Percentiles rank a stretch among this genome's conserved stretches.
phyloP scores from a whole-genome alignment of 148 eudicot species.

The Heliosperma pusillum region DNA sequence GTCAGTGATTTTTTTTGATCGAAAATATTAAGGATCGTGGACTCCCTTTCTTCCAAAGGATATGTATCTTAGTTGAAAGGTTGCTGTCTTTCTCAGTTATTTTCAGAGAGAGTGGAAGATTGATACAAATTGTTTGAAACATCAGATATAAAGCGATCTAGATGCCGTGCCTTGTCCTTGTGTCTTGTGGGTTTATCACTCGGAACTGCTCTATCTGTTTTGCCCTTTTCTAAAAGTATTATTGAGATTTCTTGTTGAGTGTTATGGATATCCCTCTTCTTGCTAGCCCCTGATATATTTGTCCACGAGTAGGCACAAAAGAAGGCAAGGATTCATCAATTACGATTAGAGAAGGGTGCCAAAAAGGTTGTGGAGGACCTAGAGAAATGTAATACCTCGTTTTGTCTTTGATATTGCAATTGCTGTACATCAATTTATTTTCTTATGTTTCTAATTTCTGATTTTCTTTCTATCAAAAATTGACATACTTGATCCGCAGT shows the following conservation, averaged over 20 bases:
- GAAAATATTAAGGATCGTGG: neutral
- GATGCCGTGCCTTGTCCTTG: neutral
- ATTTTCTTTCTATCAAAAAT: neutral
- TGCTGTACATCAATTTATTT: neutral
- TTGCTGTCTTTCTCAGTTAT: neutral
- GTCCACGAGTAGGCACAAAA: slow-evolving; percentile 44
- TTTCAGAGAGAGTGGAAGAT: neutral
- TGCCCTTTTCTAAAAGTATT: neutral
- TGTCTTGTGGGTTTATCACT: neutral
- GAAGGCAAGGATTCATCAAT: slow-evolving; percentile 74
- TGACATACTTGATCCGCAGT: slow-evolving; percentile 40
- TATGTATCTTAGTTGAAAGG: neutral
- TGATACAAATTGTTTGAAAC: neutral
- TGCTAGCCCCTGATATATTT: neutral
- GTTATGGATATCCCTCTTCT: neutral
- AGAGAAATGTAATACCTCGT: slow-evolving; percentile 62
- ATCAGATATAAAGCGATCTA: neutral
- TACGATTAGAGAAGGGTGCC: slow-evolving; percentile 87
- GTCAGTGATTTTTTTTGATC: neutral
- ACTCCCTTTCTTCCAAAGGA: neutral
- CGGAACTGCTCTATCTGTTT: neutral
- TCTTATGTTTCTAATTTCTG: neutral
- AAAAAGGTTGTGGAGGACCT: slow-evolving; percentile 89
- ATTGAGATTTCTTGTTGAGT: neutral
- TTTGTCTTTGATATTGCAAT: neutral